Evolutionary conservation across 2,329 filamentous ascomycete species (phyloP).

Genomic region (Chaetomiaceae sp.): DNA sequence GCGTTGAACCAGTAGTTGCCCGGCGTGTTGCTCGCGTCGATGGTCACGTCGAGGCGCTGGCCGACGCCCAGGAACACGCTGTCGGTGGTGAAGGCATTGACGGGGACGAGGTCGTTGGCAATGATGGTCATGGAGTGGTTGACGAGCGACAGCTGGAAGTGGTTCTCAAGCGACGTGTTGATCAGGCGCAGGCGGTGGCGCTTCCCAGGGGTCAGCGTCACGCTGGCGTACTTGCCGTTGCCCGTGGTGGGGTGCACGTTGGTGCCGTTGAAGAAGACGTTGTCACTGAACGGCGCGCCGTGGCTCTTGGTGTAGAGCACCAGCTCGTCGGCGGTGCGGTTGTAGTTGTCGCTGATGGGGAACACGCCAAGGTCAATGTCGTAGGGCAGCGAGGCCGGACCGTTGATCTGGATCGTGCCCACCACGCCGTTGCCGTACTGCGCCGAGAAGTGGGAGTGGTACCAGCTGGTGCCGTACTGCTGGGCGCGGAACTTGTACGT

Average conservation of each 20-base stretch:
- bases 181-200: slow-evolving; percentile 45
- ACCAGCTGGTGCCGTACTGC: slow-evolving; percentile 36
- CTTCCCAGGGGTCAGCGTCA: slow-evolving; percentile 38
- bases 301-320: slow-evolving; percentile 22
- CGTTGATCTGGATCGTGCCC: slow-evolving; percentile 43
- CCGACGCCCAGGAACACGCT: slow-evolving; percentile 46
- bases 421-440: slow-evolving; percentile 44
- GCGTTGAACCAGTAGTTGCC: slow-evolving; percentile 40
- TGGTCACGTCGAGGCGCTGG: slow-evolving; percentile 40
- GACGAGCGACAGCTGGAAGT: slow-evolving; percentile 44
- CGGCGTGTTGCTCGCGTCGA: slow-evolving; percentile 33
- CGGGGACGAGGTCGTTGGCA: slow-evolving; percentile 45
- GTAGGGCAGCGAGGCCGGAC: slow-evolving; percentile 41
- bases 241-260: slow-evolving; percentile 28
- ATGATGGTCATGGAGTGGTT: slow-evolving; percentile 46
- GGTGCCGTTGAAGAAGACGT: slow-evolving; percentile 42
- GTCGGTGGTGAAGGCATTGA: slow-evolving; percentile 43
- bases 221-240: slow-evolving; percentile 28
- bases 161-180: slow-evolving; percentile 45
- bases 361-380: slow-evolving; percentile 46
- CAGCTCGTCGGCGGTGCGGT: slow-evolving; percentile 28
- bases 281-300: slow-evolving; percentile 32
- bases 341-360: slow-evolving; percentile 47
- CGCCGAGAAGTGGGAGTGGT: slow-evolving; percentile 43
- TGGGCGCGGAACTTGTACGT: slow-evolving; percentile 34